Conservation (phyloP, 306 rosid species). For the Dalbergia oliveri region DNA sequence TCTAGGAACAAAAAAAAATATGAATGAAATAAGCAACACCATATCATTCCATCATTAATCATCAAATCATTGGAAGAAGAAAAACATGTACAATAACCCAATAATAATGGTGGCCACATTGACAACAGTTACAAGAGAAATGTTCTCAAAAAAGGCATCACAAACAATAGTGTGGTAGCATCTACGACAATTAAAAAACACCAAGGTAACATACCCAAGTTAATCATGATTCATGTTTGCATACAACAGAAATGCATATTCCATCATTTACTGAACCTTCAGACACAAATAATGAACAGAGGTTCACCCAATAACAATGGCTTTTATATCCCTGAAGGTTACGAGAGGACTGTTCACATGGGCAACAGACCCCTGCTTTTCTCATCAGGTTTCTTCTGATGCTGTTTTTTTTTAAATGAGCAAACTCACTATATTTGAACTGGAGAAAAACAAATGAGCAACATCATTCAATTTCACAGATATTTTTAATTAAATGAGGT, state of each 20-base stretch:
- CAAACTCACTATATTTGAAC: background rate
- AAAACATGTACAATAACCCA: constrained; percentile 61
- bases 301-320: constrained; percentile 59
- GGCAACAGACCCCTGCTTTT: constrained; percentile 54
- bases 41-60: background rate
- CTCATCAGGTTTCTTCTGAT: constrained; percentile 26
- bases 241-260: constrained; percentile 28
- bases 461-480: background rate
- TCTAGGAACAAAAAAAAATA: background rate
- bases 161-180: background rate
- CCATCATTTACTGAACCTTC: constrained; percentile 55
- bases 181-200: background rate
- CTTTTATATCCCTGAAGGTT: constrained; percentile 44
- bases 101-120: constrained; percentile 43
- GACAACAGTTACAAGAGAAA: constrained; percentile 51
- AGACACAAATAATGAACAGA: constrained; percentile 12
- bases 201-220: background rate
- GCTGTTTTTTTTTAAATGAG: no score
- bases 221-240: background rate
- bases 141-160: constrained; percentile 48
- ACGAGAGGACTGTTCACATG: constrained; percentile 37
- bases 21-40: background rate
- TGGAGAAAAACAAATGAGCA: background rate
- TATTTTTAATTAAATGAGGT: background rate
- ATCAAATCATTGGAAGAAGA: background rate